Base-by-base conservation (phyloP, 169 alveolate genomes). In the Blepharisma undulans region DNA sequence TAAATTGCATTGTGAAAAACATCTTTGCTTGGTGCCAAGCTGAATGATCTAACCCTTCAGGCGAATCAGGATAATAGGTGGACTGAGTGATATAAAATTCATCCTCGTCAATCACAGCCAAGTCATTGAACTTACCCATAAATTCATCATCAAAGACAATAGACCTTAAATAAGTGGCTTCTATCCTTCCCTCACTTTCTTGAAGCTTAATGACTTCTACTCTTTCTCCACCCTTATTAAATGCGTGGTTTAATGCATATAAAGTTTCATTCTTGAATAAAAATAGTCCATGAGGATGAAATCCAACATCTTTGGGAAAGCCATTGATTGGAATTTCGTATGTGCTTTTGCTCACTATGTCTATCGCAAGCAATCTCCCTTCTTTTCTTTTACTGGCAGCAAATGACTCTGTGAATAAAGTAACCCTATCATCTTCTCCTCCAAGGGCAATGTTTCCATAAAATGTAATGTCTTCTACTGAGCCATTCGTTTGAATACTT, bases 231-330 rank as follows among this genome's bases (percentile, higher is more conserved):
- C 87, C 87, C 27, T 16, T 30, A 27, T 79, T 79, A 33, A 25
- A 79, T 14, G 36, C 34, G 71, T 79, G 61, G 16, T 32, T 79
- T 27, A 79, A 3, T 0, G 27, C 71, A 79, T 79, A 79, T 25
- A 79, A 34, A 29, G 34, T 25, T 29, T 79, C 34, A n/a, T 79
- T 79, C 7, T 79, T 79, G 87, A 30, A 79, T 25, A 79, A 25
- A 79, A n/a, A n/a, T 33, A 79, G 34, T n/a, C 87, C 87, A 30
- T 30, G 61, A 12, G 87, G 80, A 74, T 74, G 80, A 29, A 74
- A 74, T 29, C 33, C 36, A 10, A 25, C 18, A 8, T 74, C 80
- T 25, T 29, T 74, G 80, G 80, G 80, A 6, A 74, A 74, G 16
- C 18, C 18, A 25, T 74, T 14, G 29, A 74, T 25, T 22, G 29